These are phyloP conservation scores for Cicer judaicum DNA, from an alignment of 306 rosid genomes.

Conservation along the genomic window DNA sequence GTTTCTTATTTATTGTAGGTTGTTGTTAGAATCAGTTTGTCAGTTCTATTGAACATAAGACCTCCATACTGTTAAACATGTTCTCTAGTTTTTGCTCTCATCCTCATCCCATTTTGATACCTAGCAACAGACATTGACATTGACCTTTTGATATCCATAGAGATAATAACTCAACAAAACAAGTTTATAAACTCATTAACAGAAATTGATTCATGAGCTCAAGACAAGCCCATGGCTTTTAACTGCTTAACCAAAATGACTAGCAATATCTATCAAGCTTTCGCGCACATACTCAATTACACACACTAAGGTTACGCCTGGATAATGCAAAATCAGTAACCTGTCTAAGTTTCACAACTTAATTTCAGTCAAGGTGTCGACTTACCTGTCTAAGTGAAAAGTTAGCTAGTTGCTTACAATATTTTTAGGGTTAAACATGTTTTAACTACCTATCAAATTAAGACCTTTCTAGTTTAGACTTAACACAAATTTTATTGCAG, in stretches of 20 bases:
- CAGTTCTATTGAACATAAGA: background rate
- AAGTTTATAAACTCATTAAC: background rate
- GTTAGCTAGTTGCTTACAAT: background rate
- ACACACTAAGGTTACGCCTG: background rate
- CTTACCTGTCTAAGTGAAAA: background rate
- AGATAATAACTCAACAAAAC: conserved; percentile 13
- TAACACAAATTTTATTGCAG: background rate
- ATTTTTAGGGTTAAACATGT: background rate
- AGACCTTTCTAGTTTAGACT: background rate
- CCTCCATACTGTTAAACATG: background rate
- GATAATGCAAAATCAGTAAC: background rate
- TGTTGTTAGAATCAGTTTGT: background rate
- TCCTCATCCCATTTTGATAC: background rate
- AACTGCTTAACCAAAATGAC: background rate
- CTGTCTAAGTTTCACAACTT: conserved; percentile 11
- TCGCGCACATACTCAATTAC: background rate
- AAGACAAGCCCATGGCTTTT: conserved; percentile 3
- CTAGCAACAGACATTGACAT: background rate
- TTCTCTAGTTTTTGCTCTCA: background rate
- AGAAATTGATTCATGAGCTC: conserved; percentile 3
- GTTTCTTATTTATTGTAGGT: background rate
- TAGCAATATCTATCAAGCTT: conserved; percentile 15
- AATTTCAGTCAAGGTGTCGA: conserved; percentile 1
- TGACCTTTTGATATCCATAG: background rate
- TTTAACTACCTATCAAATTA: background rate